Conservation (phyloP, 2,329 filamentous ascomycete species). For the Exophiala aquamarina region DNA sequence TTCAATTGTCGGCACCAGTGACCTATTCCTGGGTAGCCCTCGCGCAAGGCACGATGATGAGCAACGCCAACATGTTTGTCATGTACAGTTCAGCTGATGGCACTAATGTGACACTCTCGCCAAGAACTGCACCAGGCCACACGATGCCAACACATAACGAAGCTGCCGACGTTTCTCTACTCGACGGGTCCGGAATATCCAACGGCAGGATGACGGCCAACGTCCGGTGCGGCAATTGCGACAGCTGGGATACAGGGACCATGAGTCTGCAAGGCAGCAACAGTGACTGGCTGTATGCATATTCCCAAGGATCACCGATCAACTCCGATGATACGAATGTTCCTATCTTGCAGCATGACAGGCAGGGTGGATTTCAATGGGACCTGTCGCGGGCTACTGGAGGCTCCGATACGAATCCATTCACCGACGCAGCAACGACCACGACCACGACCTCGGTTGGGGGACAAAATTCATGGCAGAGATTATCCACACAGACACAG, state of each 20-base stretch:
- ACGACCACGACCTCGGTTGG: background rate
- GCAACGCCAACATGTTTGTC: conserved; percentile 61
- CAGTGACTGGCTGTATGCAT: conserved; percentile 5
- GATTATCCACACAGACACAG: conserved; percentile 6
- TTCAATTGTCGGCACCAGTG: conserved; percentile 28
- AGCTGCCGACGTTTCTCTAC: conserved; percentile 50
- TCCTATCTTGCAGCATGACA: conserved; percentile 26
- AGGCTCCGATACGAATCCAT: conserved; percentile 29
- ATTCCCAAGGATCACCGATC: conserved; percentile 21
- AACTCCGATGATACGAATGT: conserved; percentile 24
- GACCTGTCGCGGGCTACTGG: conserved; percentile 29
- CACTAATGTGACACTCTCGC: conserved; percentile 61
- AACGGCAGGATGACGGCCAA: conserved; percentile 60
- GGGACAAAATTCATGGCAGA: conserved; percentile 4
- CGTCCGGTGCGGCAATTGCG: conserved; percentile 41
- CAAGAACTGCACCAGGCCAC: conserved; percentile 52
- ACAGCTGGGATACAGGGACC: conserved; percentile 26
- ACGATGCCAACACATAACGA: conserved; percentile 48
- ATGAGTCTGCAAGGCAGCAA: conserved; percentile 30
- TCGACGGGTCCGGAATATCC: conserved; percentile 59
- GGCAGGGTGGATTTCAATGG: conserved; percentile 25
- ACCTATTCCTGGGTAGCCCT: conserved; percentile 56
- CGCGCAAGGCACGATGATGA: conserved; percentile 58
- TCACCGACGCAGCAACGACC: conserved; percentile 17
- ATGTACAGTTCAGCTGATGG: conserved; percentile 59